Conservation (phyloP, 179 eudicot genomes). For the Silene vulgaris region DNA sequence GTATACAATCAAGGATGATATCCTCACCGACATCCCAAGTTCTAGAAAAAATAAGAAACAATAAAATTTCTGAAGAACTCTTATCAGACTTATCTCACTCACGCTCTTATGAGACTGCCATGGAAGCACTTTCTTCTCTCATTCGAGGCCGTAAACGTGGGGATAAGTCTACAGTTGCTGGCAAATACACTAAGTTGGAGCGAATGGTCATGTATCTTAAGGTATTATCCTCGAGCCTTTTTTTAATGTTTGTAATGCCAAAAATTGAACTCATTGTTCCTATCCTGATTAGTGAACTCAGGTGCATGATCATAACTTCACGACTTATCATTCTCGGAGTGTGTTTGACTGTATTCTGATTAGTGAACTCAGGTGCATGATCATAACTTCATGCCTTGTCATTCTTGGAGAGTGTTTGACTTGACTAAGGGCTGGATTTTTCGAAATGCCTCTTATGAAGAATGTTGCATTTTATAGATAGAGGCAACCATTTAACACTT, state of each 20-base stretch:
- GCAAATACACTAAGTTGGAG: slow-evolving; percentile 53
- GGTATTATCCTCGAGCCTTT: slow-evolving; percentile 22
- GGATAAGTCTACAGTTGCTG: slow-evolving; percentile 30
- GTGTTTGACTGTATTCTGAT: background rate
- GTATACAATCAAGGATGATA: slow-evolving; percentile 33
- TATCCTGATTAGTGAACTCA: background rate
- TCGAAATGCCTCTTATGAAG: background rate
- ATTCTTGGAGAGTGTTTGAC: background rate
- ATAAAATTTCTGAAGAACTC: slow-evolving; percentile 27
- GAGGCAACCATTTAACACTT: background rate
- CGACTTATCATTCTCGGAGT: background rate
- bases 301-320: background rate
- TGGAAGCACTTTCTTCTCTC: slow-evolving; percentile 84
- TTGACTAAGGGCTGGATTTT: background rate
- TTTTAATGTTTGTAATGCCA: slow-evolving; percentile 1
- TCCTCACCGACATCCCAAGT: slow-evolving; percentile 42
- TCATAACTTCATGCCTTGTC: background rate
- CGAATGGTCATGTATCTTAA: slow-evolving; percentile 68
- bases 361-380: background rate
- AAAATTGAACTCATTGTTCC: background rate
- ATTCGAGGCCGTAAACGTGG: slow-evolving; percentile 59
- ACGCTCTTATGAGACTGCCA: slow-evolving; percentile 56
- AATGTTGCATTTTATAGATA: background rate
- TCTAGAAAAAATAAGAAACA: slow-evolving; percentile 30
- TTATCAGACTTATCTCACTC: slow-evolving; percentile 31